Conservation (phyloP, 371 early-diverging fungal species). For the Mortierella sp. region DNA sequence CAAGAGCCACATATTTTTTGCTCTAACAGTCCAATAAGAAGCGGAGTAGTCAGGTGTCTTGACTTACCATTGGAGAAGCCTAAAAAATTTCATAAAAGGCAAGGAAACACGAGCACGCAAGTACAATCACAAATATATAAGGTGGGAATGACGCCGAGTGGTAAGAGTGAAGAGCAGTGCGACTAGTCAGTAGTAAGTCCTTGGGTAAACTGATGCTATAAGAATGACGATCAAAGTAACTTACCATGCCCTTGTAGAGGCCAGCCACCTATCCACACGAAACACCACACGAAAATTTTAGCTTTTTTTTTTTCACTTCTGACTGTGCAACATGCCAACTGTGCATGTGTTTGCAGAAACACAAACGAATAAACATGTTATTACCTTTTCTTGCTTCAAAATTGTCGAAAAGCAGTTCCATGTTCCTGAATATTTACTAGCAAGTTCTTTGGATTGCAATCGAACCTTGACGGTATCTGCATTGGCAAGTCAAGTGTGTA, state of each 20-base stretch:
- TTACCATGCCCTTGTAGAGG: conserved; percentile 78
- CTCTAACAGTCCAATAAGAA: conserved; percentile 20
- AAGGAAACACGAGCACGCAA: not conserved
- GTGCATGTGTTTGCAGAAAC: not conserved
- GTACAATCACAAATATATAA: not conserved
- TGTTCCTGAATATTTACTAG: conserved; percentile 69
- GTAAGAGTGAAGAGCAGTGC: not conserved
- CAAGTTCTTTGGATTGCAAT: conserved; percentile 66
- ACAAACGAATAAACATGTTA: not conserved
- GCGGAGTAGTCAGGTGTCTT: conserved; percentile 18
- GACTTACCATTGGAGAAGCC: conserved; percentile 46
- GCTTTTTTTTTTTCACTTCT: not conserved
- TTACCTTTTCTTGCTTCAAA: conserved; percentile 72
- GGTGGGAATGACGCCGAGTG: conserved; percentile 1
- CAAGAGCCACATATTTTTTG: not conserved
- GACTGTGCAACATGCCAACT: conserved; percentile 5
- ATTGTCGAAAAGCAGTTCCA: conserved; percentile 72
- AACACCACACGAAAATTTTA: not conserved
- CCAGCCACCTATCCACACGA: conserved; percentile 61
- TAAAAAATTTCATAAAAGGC: conserved; percentile 6
- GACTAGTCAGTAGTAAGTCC: not conserved
- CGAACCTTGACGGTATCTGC: conserved; percentile 67
- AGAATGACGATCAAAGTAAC: not conserved
- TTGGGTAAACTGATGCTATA: not conserved
- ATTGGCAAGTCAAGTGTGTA: conserved; percentile 7